phyloP scores from a whole-genome alignment of 345 rosid genomes.

The Moricandia moricandioides region DNA sequence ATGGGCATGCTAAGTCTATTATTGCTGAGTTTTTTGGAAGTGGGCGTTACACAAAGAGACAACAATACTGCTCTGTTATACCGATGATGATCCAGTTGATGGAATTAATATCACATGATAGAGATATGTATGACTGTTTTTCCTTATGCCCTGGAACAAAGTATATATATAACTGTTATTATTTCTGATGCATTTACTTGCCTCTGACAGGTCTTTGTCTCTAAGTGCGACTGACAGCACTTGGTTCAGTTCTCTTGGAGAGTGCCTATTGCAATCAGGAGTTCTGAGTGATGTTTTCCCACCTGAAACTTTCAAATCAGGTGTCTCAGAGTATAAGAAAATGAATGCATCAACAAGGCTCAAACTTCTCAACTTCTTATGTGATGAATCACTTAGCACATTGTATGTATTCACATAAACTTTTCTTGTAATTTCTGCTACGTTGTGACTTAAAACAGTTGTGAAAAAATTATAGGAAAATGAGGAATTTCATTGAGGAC shows the following conservation, averaged over 20 bases:
- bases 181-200: not conserved
- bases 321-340: constrained; percentile 36
- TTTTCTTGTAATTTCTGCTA: not conserved
- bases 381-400: constrained; percentile 54
- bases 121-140: constrained; percentile 45
- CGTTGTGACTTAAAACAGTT: not conserved
- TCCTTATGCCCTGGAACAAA: not conserved
- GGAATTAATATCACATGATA: constrained; percentile 49
- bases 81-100: constrained; percentile 57
- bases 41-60: constrained; percentile 47
- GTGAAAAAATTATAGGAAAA: not conserved
- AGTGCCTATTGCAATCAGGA: constrained; percentile 39
- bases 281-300: constrained; percentile 26
- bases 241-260: constrained; percentile 56
- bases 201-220: constrained; percentile 42
- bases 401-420: constrained; percentile 15
- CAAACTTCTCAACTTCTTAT: constrained; percentile 47
- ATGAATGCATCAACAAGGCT: constrained; percentile 40
- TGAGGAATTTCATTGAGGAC: constrained; percentile 9
- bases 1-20: constrained; percentile 65
- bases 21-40: constrained; percentile 49
- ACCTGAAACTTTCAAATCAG: constrained; percentile 33
- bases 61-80: constrained; percentile 45
- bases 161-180: not conserved
- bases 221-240: constrained; percentile 43